Base-by-base conservation (phyloP, 2,329 filamentous ascomycete species). In the Dryadomyces quercus-mongolicae region DNA sequence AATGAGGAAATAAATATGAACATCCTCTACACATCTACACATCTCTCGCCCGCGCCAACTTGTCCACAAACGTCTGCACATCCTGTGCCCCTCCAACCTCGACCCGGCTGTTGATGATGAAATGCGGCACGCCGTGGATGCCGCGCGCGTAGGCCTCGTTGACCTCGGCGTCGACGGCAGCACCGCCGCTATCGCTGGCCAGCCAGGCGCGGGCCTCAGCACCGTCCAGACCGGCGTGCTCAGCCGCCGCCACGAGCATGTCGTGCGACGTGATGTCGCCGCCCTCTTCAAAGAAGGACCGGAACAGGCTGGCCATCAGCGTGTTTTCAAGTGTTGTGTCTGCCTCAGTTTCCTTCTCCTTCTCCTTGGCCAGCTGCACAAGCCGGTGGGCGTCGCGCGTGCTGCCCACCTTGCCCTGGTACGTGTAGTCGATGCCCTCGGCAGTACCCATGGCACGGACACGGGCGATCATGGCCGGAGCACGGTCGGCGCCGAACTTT, bases 361-460 rank as follows among this genome's bases (percentile, higher is more conserved):
- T 65, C 64, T 71, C 63, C 74, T 81, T 68, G 67, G 73, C 88
- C 54, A 90, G 75, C 69, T 90, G 81, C 47, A 91, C 76, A 57
- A 92, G 64, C 3, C 89, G 79, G 67, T 95, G 89, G 55, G 85
- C 86, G 62, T 94, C 86, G 20, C 88, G 75, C 18, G 88, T 92
- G 62, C 84, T 86, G 49, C 90, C 90, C 6, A 82, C 82, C 59
- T 76, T 80, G 54, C 88, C 86, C 13, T 78, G 77, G 59, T 84
- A 86, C 21, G 77, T 78, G 68, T 94, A 94, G 50, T 78, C 68
- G 63, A 95, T 86, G 1, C 87, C 88, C 50, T 86, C 82, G 21
- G 72, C 69, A 42, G 73, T 70, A 16, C 87, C 88, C 21, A 84
- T 80, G 59, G 77, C 74, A 0, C 69, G 63, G 1, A 79, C 70